These are phyloP conservation scores for Lepraria neglecta DNA, from an alignment of 495 filamentous ascomycete species.

Conservation along the genomic window DNA sequence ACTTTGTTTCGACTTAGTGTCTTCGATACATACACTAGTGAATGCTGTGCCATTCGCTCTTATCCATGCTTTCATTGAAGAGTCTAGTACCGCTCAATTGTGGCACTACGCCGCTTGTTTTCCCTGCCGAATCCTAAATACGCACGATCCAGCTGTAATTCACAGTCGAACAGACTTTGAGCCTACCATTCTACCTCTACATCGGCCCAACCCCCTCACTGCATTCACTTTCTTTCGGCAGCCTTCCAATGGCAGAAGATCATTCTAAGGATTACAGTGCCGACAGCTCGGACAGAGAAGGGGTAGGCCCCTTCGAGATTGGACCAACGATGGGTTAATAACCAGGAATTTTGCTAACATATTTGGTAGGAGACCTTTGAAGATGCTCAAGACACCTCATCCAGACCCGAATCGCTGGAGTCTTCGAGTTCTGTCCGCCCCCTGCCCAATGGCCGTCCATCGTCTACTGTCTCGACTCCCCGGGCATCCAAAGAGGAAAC, in stretches of 20 bases:
- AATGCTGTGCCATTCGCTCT: not conserved
- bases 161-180: not conserved
- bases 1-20: not conserved
- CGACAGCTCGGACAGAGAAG: constrained; percentile 46
- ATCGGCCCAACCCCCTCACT: not conserved
- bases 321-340: too few species aligned
- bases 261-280: constrained; percentile 30
- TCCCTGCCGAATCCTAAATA: not conserved
- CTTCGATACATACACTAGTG: not conserved
- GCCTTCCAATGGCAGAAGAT: constrained; percentile 20
- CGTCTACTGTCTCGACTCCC: constrained; percentile 29
- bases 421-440: constrained; percentile 38
- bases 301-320: constrained; percentile 30
- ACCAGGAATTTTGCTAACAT: too few species aligned
- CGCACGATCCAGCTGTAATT: not conserved
- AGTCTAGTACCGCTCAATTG: not conserved
- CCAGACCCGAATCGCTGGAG: constrained; percentile 32
- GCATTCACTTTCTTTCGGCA: too few species aligned
- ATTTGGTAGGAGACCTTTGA: constrained; percentile 64
- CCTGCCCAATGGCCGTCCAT: constrained; percentile 43
- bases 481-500: constrained; percentile 15
- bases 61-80: not conserved
- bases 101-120: not conserved
- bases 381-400: constrained; percentile 60
- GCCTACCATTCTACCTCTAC: too few species aligned